phyloP scores from a whole-genome alignment of 345 rosid species.

The Corchorus olitorius region DNA sequence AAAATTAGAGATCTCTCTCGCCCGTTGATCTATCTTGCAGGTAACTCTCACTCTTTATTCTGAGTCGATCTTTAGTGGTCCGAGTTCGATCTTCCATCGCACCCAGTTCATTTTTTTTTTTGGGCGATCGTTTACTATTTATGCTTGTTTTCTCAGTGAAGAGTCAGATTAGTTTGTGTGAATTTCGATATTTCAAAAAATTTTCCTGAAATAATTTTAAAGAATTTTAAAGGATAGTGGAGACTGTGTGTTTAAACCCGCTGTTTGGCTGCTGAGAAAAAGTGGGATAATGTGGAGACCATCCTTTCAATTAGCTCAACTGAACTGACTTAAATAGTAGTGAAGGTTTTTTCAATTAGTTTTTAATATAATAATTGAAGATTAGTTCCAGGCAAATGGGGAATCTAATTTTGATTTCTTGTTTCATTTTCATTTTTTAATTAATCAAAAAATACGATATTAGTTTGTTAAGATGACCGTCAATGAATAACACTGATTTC shows the following conservation, averaged over 20 bases:
- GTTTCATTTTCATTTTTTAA: background rate
- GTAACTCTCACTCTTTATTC: conserved; percentile 25
- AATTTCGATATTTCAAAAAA: background rate
- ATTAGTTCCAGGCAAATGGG: conserved; percentile 6
- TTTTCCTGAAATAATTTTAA: conserved; percentile 5
- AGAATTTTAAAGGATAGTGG: background rate
- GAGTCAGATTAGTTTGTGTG: conserved; percentile 8
- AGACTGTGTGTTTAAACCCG: background rate
- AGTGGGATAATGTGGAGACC: conserved; percentile 12
- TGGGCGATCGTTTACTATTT: background rate
- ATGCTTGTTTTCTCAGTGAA: background rate
- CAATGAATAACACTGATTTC: background rate
- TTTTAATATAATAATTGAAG: background rate
- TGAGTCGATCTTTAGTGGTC: conserved; percentile 17
- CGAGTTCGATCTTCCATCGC: conserved; percentile 29
- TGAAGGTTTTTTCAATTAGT: background rate
- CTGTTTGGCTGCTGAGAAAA: conserved; percentile 23
- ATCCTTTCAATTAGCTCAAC: background rate
- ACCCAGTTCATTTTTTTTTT: background rate
- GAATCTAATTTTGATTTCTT: background rate
- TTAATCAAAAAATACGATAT: background rate
- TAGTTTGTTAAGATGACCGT: conserved; percentile 7
- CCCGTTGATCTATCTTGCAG: conserved; percentile 36
- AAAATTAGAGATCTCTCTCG: conserved; percentile 20
- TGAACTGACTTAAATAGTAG: conserved; percentile 12